A percentile compares a stretch with the other conserved stretches of the same genome.
These are phyloP conservation scores for Secale cereale DNA, from an alignment of 176 grass and related monocot genomes.

Conservation along the genomic window DNA sequence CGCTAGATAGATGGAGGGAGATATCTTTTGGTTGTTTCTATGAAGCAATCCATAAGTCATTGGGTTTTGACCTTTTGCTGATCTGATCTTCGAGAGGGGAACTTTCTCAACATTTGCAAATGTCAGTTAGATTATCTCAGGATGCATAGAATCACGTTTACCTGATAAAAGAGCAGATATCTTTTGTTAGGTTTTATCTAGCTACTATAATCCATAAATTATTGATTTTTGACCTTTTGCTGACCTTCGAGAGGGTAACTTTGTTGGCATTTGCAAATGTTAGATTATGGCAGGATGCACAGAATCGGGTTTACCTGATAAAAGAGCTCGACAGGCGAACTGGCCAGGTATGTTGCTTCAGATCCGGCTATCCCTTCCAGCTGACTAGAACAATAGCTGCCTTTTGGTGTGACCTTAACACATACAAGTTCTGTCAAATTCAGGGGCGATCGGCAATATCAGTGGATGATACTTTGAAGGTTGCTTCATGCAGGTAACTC, in stretches of 20 bases:
- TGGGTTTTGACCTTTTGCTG: constrained; percentile 27
- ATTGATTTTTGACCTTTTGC: constrained; percentile 23
- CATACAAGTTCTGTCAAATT: background rate
- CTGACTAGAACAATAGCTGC: constrained; percentile 2
- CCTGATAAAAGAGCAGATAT: constrained; percentile 60
- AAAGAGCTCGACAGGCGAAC: constrained; percentile 87
- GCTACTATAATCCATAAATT: background rate
- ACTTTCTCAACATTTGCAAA: constrained; percentile 2
- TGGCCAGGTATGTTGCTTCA: constrained; percentile 56
- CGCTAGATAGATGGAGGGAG: background rate
- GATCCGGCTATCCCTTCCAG: background rate
- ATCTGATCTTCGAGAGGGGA: background rate
- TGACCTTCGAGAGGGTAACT: background rate
- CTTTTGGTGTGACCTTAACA: constrained; percentile 10
- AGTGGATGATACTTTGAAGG: constrained; percentile 91
- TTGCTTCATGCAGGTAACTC: constrained; percentile 89
- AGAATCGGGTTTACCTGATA: constrained; percentile 83
- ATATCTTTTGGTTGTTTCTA: constrained; percentile 18
- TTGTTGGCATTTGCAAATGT: constrained; percentile 9
- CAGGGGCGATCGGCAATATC: constrained; percentile 80
- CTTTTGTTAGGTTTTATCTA: background rate
- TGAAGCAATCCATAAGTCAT: background rate
- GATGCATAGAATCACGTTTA: constrained; percentile 78
- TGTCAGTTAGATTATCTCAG: constrained; percentile 83
- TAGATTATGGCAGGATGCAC: constrained; percentile 94